A percentile compares a stretch with the other conserved stretches of the same genome.
Conservation (phyloP, 1,284 basidiomycete species). For the Cryptococcus sp. region DNA sequence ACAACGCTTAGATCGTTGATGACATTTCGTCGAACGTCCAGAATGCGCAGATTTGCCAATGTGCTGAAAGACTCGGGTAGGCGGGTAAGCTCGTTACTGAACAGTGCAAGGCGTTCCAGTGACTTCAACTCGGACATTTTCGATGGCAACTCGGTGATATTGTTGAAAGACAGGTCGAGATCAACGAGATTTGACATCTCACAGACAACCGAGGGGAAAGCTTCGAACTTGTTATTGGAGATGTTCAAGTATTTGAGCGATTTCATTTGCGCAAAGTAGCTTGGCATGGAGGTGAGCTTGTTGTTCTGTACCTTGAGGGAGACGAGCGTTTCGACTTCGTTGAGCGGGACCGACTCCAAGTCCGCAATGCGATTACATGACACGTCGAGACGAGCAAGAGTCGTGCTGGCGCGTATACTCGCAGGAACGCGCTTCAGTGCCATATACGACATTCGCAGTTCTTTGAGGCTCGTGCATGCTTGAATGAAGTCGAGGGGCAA, state of each 20-base stretch:
- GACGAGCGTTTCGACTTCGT: constrained; percentile 71
- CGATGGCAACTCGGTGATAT: constrained; percentile 76
- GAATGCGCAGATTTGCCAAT: constrained; percentile 65
- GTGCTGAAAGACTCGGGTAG: constrained; percentile 71
- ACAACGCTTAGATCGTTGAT: constrained; percentile 73
- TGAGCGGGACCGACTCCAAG: constrained; percentile 80
- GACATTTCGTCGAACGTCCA: constrained; percentile 82
- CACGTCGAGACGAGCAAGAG: constrained; percentile 81
- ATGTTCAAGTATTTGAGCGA: constrained; percentile 82
- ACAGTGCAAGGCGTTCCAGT: constrained; percentile 76
- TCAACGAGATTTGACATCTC: constrained; percentile 73
- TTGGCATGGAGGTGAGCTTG: constrained; percentile 80
- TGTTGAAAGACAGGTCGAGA: constrained; percentile 95
- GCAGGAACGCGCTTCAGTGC: constrained; percentile 91
- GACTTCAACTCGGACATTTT: constrained; percentile 71
- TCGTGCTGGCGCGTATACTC: constrained; percentile 72
- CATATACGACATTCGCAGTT: constrained; percentile 88
- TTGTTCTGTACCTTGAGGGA: constrained; percentile 89
- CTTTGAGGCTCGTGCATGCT: constrained; percentile 77
- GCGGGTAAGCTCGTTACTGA: constrained; percentile 79
- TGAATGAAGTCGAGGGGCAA: constrained; percentile 96
- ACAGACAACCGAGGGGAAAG: constrained; percentile 76
- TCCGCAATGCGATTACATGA: constrained; percentile 92
- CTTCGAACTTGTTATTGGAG: constrained; percentile 92
- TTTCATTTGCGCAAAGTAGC: constrained; percentile 75